Evolutionary conservation across 2,329 filamentous ascomycete species (phyloP).

Genomic region (Pyrenochaeta sp.): DNA sequence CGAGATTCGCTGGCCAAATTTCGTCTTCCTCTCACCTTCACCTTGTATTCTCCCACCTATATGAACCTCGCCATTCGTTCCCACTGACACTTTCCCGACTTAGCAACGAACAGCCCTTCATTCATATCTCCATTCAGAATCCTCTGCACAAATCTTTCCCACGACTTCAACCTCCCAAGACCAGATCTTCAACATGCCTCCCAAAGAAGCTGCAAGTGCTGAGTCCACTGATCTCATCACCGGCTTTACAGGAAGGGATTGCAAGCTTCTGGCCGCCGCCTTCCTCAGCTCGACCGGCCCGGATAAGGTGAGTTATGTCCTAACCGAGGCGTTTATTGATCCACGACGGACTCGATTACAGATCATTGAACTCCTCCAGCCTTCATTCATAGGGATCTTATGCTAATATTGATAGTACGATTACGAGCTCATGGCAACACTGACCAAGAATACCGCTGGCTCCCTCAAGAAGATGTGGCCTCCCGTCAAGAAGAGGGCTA

Average conservation of each 20-base stretch:
- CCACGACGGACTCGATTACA: not conserved
- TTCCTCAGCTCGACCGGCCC: slow-evolving; percentile 34
- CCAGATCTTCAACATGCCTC: slow-evolving; percentile 26
- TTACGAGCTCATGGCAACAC: slow-evolving; percentile 37
- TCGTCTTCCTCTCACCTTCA: slow-evolving; percentile 13
- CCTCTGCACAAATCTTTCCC: not conserved
- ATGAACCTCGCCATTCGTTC: slow-evolving; percentile 7
- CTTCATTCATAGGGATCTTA: not conserved
- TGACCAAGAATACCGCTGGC: slow-evolving; percentile 41
- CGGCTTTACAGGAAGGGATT: slow-evolving; percentile 37
- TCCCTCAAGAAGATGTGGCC: slow-evolving; percentile 47
- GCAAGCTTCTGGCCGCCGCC: slow-evolving; percentile 42
- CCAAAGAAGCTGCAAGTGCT: slow-evolving; percentile 27
- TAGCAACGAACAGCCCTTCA: not conserved
- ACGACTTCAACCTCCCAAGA: not conserved
- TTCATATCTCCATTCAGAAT: not conserved
- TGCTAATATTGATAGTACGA: slow-evolving; percentile 31
- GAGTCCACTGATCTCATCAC: slow-evolving; percentile 14
- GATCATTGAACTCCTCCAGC: not conserved
- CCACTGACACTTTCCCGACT: not conserved
- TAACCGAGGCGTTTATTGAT: not conserved
- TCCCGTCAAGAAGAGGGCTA: slow-evolving; percentile 40
- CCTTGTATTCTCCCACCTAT: slow-evolving; percentile 4
- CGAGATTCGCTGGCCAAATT: not conserved
- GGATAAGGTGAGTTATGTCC: slow-evolving; percentile 35